Base-by-base conservation (phyloP, 352 stramenopile genomes). In the Globisporangium parvum region DNA sequence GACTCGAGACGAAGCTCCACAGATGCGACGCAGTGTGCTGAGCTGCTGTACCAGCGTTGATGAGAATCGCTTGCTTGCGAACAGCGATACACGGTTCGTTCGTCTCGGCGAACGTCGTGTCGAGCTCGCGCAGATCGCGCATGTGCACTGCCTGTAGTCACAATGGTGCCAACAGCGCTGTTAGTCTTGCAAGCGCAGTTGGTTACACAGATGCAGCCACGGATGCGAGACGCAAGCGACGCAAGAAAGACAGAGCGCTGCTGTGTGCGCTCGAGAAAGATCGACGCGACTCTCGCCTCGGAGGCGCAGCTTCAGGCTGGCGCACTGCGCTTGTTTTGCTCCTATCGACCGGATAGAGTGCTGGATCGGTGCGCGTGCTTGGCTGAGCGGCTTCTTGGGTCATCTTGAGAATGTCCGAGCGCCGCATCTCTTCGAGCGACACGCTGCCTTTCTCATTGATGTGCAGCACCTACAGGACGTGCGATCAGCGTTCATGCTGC, bases 121-220 rank as follows among this genome's bases (percentile, higher is more conserved):
- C 80, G 28, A 91, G 71, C 57, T 85, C 85, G 10, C 80, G 75
- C 12, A 91, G 67, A 53, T 91, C 80, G 12, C 80, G 75, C 24
- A 68, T 63, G 41, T 91, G 75, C 18, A 88, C 78, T 15, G 54
- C 45, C 77, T 91, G 39, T 24, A 51, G 31, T 37, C 1, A 6
- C 31, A 37, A 12, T 6, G 31, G 11, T 37, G 6, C 9, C 31
- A 37, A 6, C 31, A 37, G 9, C 31, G 11, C 9, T 10, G 31
- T 37, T 6, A 37, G 31, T 37, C 31, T 12, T 37, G 31, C 31
- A 9, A 37, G 31, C 6, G 31, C 1, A 12, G 31, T 12, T 37
- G 31, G 2, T 33, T n/a, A n/a, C 26, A 31, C n/a, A n/a, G n/a
- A n/a, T n/a, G n/a, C n/a, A n/a, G n/a, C n/a, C n/a, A n/a, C n/a